Percentiles rank a stretch among this genome's conserved stretches.
These are phyloP conservation scores for Irineochytrium annulatum DNA, from an alignment of 192 early-diverging fungal species.

Conservation along the genomic window DNA sequence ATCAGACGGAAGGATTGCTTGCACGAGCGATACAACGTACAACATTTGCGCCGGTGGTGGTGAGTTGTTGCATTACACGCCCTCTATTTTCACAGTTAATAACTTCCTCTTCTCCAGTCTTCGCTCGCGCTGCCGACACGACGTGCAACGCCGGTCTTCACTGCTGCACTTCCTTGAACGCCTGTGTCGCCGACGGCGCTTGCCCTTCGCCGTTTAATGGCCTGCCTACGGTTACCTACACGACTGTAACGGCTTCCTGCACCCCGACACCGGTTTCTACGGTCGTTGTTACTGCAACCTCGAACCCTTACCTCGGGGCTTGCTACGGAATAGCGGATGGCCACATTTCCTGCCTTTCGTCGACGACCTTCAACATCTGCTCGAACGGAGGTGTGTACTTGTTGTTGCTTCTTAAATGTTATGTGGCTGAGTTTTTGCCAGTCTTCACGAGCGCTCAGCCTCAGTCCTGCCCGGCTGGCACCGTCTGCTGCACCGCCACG, in stretches of 20 bases:
- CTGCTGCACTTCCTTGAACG: not conserved
- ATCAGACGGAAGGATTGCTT: not conserved
- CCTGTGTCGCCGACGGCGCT: not conserved
- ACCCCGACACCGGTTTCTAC: not conserved
- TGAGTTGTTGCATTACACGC: not conserved
- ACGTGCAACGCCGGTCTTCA: not conserved
- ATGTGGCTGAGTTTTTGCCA: not conserved
- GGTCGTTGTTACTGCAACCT: not conserved
- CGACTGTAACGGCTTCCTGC: not conserved
- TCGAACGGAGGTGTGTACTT: not conserved
- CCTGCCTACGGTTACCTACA: conserved; percentile 5
- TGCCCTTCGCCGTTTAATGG: not conserved
- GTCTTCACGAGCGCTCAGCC: not conserved
- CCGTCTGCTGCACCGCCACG: not conserved
- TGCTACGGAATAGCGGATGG: conserved; percentile 13
- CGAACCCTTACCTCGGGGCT: not conserved
- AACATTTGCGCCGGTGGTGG: conserved; percentile 17
- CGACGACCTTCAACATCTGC: conserved; percentile 1
- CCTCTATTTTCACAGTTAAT: not conserved
- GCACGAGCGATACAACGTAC: conserved; percentile 4
- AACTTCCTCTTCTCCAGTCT: not conserved
- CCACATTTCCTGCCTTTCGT: conserved; percentile 16
- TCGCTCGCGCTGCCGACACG: not conserved
- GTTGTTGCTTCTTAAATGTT: not conserved
- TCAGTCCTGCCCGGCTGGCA: not conserved